Percentiles rank a stretch among this genome's conserved stretches.
phyloP scores from a whole-genome alignment of 352 stramenopile species.

The Ochromonadaceae sp. region DNA sequence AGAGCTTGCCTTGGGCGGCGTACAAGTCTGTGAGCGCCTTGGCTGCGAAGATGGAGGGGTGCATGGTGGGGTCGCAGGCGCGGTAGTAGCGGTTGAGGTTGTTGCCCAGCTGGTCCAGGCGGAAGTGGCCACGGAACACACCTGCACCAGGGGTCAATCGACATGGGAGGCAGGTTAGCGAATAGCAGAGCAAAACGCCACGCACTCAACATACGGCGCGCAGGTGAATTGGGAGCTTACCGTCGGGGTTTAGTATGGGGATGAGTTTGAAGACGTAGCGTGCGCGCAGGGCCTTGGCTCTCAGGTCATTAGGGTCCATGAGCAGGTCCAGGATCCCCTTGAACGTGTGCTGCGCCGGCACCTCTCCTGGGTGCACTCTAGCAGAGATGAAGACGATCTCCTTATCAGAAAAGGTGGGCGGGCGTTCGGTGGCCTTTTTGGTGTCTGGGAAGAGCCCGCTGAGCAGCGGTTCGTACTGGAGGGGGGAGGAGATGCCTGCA shows the following conservation, averaged over 20 bases:
- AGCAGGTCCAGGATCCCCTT: conserved; percentile 32
- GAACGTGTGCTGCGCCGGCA: conserved; percentile 6
- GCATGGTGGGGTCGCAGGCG: conserved; percentile 31
- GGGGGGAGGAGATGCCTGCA: conserved; percentile 5
- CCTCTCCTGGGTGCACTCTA: conserved; percentile 49
- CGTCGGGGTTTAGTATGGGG: conserved; percentile 61
- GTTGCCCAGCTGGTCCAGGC: conserved; percentile 54
- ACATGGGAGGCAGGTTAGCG: too few relatives aligned
- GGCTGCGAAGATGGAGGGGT: conserved; percentile 49
- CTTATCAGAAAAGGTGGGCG: conserved; percentile 10
- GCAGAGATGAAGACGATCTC: conserved; percentile 43
- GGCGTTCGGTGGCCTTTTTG: background rate
- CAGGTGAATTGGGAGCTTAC: conserved; percentile 22
- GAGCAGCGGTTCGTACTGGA: conserved; percentile 19
- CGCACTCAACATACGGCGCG: too few relatives aligned
- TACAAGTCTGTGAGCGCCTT: conserved; percentile 32
- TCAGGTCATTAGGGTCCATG: conserved; percentile 39
- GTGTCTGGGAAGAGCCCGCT: conserved; percentile 23
- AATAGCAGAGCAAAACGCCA: too few relatives aligned
- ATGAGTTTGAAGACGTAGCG: conserved; percentile 54
- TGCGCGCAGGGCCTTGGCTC: conserved; percentile 35
- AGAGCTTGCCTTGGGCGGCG: conserved; percentile 26
- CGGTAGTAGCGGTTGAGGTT: conserved; percentile 76
- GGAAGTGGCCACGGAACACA: conserved; percentile 62
- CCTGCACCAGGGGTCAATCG: too few relatives aligned